These are phyloP conservation scores for Spergularia bocconei DNA, from an alignment of 148 eudicot genomes.

Conservation along the genomic window DNA sequence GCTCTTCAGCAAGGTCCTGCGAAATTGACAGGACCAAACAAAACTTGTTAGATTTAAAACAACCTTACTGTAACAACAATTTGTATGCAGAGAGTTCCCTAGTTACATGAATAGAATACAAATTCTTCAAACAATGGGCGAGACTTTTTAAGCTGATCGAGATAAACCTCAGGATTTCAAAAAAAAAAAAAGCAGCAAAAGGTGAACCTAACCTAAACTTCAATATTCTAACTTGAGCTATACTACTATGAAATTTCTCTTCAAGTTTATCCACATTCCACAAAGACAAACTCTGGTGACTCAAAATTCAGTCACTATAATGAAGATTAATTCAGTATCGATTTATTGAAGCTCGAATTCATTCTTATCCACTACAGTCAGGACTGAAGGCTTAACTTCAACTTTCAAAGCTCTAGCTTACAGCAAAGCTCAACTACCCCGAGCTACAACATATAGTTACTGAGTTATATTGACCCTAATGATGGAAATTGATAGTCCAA, in stretches of 20 bases:
- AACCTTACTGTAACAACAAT: background rate
- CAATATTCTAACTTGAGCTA: too few species aligned
- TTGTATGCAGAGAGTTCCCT: background rate
- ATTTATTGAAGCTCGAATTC: too few species aligned
- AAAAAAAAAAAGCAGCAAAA: too few species aligned
- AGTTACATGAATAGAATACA: background rate
- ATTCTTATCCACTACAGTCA: background rate
- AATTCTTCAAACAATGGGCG: background rate
- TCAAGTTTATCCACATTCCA: too few species aligned
- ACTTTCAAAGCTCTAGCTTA: too few species aligned
- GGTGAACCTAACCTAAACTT: too few species aligned
- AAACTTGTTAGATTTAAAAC: background rate
- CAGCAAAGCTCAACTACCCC: background rate
- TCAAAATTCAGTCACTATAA: background rate
- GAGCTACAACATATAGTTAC: background rate
- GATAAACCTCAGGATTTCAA: background rate
- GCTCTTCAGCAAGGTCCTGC: conserved; percentile 96
- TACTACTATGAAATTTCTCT: too few species aligned
- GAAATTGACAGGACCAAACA: too few species aligned
- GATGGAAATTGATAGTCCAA: background rate
- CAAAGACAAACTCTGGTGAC: background rate
- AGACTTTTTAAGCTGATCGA: background rate
- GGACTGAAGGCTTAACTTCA: background rate
- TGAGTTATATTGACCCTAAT: background rate
- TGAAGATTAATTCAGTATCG: too few species aligned